These are phyloP conservation scores for Powellomyces hirtus DNA, from an alignment of 192 early-diverging fungal species.

Conservation along the genomic window DNA sequence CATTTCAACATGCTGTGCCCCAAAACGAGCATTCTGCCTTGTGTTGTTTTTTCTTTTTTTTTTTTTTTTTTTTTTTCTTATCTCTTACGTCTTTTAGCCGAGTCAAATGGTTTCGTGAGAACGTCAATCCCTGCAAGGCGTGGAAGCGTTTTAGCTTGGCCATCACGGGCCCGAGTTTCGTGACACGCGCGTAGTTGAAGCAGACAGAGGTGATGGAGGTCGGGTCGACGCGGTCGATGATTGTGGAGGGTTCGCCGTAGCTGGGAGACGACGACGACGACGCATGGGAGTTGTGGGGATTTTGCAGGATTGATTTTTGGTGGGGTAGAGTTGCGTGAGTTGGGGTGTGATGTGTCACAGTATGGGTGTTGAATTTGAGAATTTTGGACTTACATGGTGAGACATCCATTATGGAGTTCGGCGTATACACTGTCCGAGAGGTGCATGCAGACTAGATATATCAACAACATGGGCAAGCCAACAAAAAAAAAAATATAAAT, in stretches of 20 bases:
- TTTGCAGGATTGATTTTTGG: no score
- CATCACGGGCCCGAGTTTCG: constrained; percentile 11
- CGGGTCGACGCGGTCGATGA: constrained; percentile 31
- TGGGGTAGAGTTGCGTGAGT: no score
- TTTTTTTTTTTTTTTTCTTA: no score
- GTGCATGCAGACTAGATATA: neutral
- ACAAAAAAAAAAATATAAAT: no score
- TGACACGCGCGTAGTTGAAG: constrained; percentile 27
- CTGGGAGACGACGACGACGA: neutral
- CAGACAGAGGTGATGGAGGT: constrained; percentile 5
- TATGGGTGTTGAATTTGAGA: no score
- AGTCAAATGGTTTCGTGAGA: constrained; percentile 33
- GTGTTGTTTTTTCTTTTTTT: no score
- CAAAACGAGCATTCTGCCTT: no score
- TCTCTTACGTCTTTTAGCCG: constrained; percentile 32
- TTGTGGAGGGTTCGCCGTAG: constrained; percentile 31
- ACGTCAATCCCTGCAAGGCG: constrained; percentile 17
- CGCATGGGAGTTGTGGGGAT: neutral
- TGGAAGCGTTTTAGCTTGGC: constrained; percentile 18
- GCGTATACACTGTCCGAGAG: neutral
- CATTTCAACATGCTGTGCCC: neutral
- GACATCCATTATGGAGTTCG: neutral
- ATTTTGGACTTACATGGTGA: constrained; percentile 17
- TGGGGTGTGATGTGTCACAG: neutral
- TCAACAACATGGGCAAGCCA: no score